Evolutionary conservation across 2,329 filamentous ascomycete genomes (phyloP), one percentile per base, ranked within the genome.

Genomic region (Cephalotrichum gorgonifer): DNA sequence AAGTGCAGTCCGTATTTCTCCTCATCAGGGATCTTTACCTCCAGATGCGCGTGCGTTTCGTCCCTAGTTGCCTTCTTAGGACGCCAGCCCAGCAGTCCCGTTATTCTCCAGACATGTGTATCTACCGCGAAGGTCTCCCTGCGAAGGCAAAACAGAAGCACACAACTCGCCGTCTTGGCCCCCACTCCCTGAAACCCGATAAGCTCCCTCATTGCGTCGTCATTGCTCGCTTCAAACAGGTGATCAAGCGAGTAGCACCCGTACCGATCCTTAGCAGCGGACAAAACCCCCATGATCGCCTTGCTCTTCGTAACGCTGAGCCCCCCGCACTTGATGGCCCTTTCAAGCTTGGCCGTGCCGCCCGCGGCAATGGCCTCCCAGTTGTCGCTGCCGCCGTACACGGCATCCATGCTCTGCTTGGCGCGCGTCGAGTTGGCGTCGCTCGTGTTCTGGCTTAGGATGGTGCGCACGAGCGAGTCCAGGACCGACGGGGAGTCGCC

Each of bases 291-390:
- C 54, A 89, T 78, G 55, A 91, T 86, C 55, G 82, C 79, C 51
- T 77, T 81, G 58, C 80, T 85, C 64, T 91, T 93, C n/a, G 78
- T 72, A 31, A 76, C 75, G 14, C 81, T 83, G 1, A 91, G 69
- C 0, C 87, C 87, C 27, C 86, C 87, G 23, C 73, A 73, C 60
- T 80, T 79, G 58, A 90, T 89, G 0, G 85, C 78, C 55, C 80
- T 71, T 52, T 71, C 64, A 6, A 75, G 61, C 54, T 62, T 64
- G 14, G 59, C 53, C 39, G 61, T 60, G 0, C 71, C 69, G 31
- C 69, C 70, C 2, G 52, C 52, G 5, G 58, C 67, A 46, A 75
- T 69, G 33, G 57, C 62, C 0, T 62, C 64, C 71, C 71, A 75
- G 26, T 60, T 57, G 51, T 71, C 67, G 55, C 63, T 67, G 28